These are phyloP conservation scores for Senecio squalidus DNA, from an alignment of 140 eudicot genomes.

Conservation along the genomic window DNA sequence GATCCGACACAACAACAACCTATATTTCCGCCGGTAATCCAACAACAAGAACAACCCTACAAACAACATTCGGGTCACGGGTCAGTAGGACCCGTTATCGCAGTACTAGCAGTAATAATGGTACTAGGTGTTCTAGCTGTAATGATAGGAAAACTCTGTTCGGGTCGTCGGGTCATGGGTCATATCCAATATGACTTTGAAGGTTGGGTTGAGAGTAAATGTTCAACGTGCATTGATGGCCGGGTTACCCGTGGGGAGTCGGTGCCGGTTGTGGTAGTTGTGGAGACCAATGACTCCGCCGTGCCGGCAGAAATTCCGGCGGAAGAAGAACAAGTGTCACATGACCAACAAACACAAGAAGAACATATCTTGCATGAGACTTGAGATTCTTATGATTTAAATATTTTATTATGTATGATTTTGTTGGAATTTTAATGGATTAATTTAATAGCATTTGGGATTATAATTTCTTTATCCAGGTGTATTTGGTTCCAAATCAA, in stretches of 20 bases:
- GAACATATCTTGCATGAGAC: slow-evolving; percentile 17
- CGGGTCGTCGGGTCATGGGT: slow-evolving; percentile 64
- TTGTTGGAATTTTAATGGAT: slow-evolving; percentile 9
- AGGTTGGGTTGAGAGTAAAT: slow-evolving; percentile 72
- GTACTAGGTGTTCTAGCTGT: slow-evolving; percentile 64
- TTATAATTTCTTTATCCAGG: too few species aligned
- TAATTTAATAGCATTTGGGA: background rate
- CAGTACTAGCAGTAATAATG: slow-evolving; percentile 58
- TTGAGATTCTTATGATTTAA: background rate
- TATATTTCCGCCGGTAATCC: slow-evolving; percentile 43
- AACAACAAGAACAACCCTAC: slow-evolving; percentile 47
- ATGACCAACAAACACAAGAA: slow-evolving; percentile 10
- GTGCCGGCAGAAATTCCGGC: slow-evolving; percentile 17
- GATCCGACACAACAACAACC: slow-evolving; percentile 56
- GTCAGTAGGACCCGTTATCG: slow-evolving; percentile 80
- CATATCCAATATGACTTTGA: slow-evolving; percentile 60
- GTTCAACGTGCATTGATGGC: slow-evolving; percentile 67
- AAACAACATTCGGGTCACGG: slow-evolving; percentile 49
- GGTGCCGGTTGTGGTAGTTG: slow-evolving; percentile 35
- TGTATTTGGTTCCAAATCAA: too few species aligned
- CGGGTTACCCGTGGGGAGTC: slow-evolving; percentile 39
- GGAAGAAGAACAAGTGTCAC: slow-evolving; percentile 22
- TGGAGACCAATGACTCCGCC: slow-evolving; percentile 12
- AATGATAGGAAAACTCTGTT: slow-evolving; percentile 70
- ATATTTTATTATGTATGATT: slow-evolving; percentile 13